phyloP scores from a whole-genome alignment of 371 early-diverging fungal species.

The Mucor saturninus region DNA sequence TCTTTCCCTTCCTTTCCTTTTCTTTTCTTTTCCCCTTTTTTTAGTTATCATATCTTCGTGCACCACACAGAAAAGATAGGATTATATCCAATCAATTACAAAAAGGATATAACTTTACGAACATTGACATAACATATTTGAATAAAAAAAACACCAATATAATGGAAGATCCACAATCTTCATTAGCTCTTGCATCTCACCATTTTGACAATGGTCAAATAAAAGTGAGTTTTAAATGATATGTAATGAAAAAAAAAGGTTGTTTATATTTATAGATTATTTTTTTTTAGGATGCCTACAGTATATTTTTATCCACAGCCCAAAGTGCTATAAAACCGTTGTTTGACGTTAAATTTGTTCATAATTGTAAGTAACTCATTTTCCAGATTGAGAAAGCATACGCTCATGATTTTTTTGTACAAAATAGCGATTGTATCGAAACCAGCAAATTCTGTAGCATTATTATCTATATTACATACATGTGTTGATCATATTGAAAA shows the following conservation, averaged over 20 bases:
- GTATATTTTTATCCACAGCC: constrained; percentile 26
- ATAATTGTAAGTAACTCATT: constrained; percentile 25
- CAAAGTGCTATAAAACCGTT: constrained; percentile 26
- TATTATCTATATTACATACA: constrained; percentile 26
- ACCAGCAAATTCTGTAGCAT: constrained; percentile 19
- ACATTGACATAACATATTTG: background rate
- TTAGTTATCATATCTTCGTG: background rate
- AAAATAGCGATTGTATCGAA: constrained; percentile 34
- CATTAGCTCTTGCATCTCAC: constrained; percentile 26
- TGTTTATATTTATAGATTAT: background rate
- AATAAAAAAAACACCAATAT: constrained; percentile 6
- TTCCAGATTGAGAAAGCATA: background rate
- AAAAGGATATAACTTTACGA: background rate
- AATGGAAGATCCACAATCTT: constrained; percentile 36
- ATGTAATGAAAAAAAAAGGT: background rate
- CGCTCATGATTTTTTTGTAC: background rate
- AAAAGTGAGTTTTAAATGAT: constrained; percentile 24
- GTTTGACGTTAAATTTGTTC: constrained; percentile 36
- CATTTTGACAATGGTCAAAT: constrained; percentile 34
- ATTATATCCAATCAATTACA: background rate
- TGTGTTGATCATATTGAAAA: constrained; percentile 33
- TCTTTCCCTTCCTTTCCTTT: background rate
- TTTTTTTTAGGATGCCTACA: constrained; percentile 32
- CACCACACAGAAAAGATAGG: too few relatives aligned
- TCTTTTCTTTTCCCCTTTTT: background rate